Base-by-base conservation (phyloP, 1,284 basidiomycete genomes). In the Cryptococcus hybrid region DNA sequence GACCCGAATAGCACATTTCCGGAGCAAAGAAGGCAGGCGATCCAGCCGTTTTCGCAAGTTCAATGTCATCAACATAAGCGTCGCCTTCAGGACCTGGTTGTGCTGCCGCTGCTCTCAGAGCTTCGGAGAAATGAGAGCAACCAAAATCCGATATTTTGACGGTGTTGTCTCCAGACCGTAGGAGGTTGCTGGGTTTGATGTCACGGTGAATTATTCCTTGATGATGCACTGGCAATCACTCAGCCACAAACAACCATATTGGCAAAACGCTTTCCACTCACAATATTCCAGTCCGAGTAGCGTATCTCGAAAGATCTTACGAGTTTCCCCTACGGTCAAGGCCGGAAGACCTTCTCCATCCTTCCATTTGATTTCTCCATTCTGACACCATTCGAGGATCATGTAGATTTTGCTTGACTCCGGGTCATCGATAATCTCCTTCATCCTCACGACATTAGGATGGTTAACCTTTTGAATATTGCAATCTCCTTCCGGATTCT, bases 131-230 rank as follows among this genome's bases (percentile, higher is more conserved):
- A 75, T 96, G 92, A 7, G 93, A 94, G 56, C 96, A 93, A 55
- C 96, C 95, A 78, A 99, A 99, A 79, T 99, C 96, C 24, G 89
- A 92, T 62, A 99, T 99, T 79, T 99, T 99, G 79, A 98, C 93
- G 56, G 84, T 86, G 48, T 88, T 85, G 77, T 92, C 88, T 39
- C 83, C 82, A 13, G 90, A 89, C 86, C 89, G 92, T 13, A 99
- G 84, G 39, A 99, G 85, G 75, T 99, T 99, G 58, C 92, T 92
- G 9, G 96, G 96, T 77, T 99, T 99, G 81, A 99, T 98, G 78
- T 99, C 96, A 57, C 96, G 90, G 78, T 99, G 96, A 53, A 99
- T 98, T 77, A 99, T 97, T 40, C 95, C 95, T 73, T 98, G 92
- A 69, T 90, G 86, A 75, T 99, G 95, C 5, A 99, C 92, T 94